A percentile compares a stretch with the other conserved stretches of the same genome.
phyloP scores from a whole-genome alignment of 2,329 filamentous ascomycete genomes.

The Clonostachys sp. region DNA sequence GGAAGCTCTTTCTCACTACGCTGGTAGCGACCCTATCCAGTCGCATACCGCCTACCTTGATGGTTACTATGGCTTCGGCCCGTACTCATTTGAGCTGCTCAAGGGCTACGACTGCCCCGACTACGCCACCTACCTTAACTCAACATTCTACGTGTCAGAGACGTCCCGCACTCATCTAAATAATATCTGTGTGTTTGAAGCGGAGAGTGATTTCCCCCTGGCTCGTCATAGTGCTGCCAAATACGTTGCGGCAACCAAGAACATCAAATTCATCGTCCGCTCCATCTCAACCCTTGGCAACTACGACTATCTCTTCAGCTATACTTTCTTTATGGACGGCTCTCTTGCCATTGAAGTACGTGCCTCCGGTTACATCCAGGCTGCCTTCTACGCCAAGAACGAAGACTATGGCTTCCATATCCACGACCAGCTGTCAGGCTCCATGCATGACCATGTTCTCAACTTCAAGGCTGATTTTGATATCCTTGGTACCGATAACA shows the following conservation, averaged over 20 bases:
- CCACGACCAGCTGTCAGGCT: slow-evolving; percentile 27
- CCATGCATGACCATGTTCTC: slow-evolving; percentile 30
- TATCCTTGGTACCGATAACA: slow-evolving; percentile 27
- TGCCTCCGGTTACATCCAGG: slow-evolving; percentile 30
- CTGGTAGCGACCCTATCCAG: slow-evolving; percentile 36
- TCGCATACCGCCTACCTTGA: slow-evolving; percentile 38
- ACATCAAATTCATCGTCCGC: slow-evolving; percentile 39
- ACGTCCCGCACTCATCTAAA: slow-evolving; percentile 36
- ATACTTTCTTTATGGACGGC: slow-evolving; percentile 25
- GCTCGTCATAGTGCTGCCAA: slow-evolving; percentile 37
- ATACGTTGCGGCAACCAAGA: slow-evolving; percentile 40
- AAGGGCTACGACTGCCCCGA: slow-evolving; percentile 44
- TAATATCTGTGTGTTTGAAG: slow-evolving; percentile 53
- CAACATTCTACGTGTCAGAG: slow-evolving; percentile 32
- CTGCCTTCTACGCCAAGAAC: slow-evolving; percentile 28
- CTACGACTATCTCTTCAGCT: slow-evolving; percentile 34
- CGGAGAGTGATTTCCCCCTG: slow-evolving; percentile 41
- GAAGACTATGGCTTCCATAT: slow-evolving; percentile 26
- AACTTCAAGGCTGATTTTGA: slow-evolving; percentile 35
- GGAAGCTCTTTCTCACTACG: slow-evolving; percentile 47
- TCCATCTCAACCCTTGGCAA: slow-evolving; percentile 32
- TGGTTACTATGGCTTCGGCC: slow-evolving; percentile 38
- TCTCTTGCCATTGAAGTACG: slow-evolving; percentile 29
- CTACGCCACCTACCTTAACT: slow-evolving; percentile 41
- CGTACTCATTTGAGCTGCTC: slow-evolving; percentile 35